These are phyloP conservation scores for Dioscorea cayenensis DNA, from an alignment of 116 monocot species.

Conservation along the genomic window DNA sequence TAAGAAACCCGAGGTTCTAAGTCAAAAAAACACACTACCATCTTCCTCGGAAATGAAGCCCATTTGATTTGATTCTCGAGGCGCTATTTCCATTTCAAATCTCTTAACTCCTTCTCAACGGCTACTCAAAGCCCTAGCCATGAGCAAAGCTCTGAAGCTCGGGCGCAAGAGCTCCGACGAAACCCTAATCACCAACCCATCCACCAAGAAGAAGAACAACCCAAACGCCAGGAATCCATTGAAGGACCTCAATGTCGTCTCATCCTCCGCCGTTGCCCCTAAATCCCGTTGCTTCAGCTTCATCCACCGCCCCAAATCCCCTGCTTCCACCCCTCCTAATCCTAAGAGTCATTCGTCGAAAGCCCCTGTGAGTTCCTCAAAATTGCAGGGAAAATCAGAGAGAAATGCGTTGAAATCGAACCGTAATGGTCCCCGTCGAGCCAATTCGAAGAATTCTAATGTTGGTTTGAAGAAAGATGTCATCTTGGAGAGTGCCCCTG, in stretches of 20 bases:
- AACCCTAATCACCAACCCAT: background rate
- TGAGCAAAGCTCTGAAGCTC: slow-evolving; percentile 10
- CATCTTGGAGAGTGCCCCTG: background rate
- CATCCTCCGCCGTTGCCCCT: background rate
- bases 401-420: background rate
- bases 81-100: background rate
- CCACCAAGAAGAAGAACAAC: background rate
- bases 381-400: background rate
- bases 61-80: no score
- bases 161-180: slow-evolving; percentile 1
- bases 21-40: no score
- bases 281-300: slow-evolving; percentile 4
- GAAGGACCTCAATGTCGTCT: slow-evolving; percentile 13
- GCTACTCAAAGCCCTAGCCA: background rate
- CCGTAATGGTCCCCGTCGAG: background rate
- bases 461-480: background rate
- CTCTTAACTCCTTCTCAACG: background rate
- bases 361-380: background rate
- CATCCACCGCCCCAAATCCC: background rate
- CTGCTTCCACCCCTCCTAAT: background rate
- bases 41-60: no score
- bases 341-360: slow-evolving; percentile 21
- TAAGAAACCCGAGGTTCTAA: no score
- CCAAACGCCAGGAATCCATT: slow-evolving; percentile 5
- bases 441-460: background rate